These are phyloP conservation scores for Artemisia tridentata DNA, from an alignment of 129 eudicot genomes.

Conservation along the genomic window DNA sequence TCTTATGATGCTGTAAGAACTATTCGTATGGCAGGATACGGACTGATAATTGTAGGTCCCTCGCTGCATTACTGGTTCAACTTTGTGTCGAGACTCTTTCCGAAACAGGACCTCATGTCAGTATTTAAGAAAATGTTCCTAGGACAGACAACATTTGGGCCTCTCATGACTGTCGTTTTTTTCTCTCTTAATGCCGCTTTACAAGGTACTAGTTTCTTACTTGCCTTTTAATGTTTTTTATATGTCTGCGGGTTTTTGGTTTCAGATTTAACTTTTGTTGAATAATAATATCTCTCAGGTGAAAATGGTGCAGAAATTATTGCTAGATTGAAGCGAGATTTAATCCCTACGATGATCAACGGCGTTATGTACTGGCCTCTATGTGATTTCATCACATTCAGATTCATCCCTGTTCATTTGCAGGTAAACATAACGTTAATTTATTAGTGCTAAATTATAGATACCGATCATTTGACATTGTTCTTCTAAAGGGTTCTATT, in stretches of 20 bases:
- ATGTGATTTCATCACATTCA: conserved; percentile 94
- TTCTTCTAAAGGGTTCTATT: neutral
- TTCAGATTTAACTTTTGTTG: conserved; percentile 3
- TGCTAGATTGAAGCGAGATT: conserved; percentile 77
- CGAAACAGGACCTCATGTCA: conserved; percentile 63
- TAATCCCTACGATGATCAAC: conserved; percentile 74
- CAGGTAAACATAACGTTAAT: conserved; percentile 45
- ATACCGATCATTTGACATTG: neutral
- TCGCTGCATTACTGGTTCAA: conserved; percentile 85
- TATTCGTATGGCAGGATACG: conserved; percentile 85
- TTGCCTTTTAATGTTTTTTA: conserved; percentile 1
- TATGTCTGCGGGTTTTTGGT: neutral
- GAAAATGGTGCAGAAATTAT: conserved; percentile 65
- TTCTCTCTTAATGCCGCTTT: conserved; percentile 77
- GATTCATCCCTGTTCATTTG: conserved; percentile 86
- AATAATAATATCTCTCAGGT: conserved; percentile 40
- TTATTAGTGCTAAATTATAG: neutral
- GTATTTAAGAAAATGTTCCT: conserved; percentile 63
- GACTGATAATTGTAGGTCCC: conserved; percentile 74
- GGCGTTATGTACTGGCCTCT: conserved; percentile 96
- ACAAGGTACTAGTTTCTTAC: conserved; percentile 58
- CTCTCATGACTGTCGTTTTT: conserved; percentile 70
- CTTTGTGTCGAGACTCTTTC: conserved; percentile 55
- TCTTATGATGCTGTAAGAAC: conserved; percentile 68
- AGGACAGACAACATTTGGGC: conserved; percentile 84